phyloP scores from a whole-genome alignment of 75 land plant species.

The Sequoiadendron giganteum region DNA sequence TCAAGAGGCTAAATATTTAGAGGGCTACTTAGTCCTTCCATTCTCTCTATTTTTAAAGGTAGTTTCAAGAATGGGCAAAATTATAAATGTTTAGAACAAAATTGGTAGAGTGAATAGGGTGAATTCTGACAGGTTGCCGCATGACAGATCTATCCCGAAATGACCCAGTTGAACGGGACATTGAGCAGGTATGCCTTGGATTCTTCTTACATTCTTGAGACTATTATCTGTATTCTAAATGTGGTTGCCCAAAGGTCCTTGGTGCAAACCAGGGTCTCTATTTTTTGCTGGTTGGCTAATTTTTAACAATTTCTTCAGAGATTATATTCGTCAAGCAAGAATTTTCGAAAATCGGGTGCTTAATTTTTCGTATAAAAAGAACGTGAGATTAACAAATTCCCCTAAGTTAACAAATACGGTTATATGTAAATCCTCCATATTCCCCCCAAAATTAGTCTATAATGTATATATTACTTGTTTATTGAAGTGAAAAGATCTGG shows the following conservation, averaged over 20 bases:
- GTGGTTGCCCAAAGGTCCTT: neutral
- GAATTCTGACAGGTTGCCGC: constrained; percentile 9
- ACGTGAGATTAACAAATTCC: neutral
- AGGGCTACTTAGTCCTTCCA: no score
- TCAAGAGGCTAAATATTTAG: no score
- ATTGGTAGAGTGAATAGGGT: neutral
- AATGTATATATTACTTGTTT: neutral
- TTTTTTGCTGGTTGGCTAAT: neutral
- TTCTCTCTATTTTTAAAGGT: no score
- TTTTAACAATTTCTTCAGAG: neutral
- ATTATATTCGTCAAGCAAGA: neutral
- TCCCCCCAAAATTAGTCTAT: neutral
- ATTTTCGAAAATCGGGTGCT: neutral
- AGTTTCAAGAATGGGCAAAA: neutral
- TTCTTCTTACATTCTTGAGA: neutral
- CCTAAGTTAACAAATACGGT: neutral
- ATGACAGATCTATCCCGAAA: constrained; percentile 78
- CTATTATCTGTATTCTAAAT: neutral
- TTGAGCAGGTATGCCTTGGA: constrained; percentile 68
- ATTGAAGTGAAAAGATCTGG: neutral
- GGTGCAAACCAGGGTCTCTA: neutral
- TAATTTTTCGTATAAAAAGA: neutral
- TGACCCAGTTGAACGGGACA: constrained; percentile 71
- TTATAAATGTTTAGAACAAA: neutral
- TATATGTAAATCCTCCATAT: neutral